Evolutionary conservation across 768 basidiomycete genomes (phyloP), one percentile per base, ranked within the genome.

Genomic region (Vararia minispora): DNA sequence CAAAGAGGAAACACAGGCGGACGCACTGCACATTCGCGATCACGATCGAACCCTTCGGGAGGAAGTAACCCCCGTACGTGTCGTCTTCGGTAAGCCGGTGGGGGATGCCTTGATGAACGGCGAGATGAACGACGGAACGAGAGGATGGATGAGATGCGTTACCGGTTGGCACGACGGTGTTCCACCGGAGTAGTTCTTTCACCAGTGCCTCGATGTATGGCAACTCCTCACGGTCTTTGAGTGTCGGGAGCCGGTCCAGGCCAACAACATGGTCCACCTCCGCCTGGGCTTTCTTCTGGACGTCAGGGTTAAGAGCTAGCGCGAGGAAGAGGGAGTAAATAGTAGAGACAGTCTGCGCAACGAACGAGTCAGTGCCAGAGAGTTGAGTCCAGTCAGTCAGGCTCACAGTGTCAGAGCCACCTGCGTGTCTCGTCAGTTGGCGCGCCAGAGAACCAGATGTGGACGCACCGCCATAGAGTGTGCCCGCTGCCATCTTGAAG

Each of bases 391-490:
- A 4, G n/a, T 33, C 10, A n/a, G 7, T 25, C 13, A 14, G 12
- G 45, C 56, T 39, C 22, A 64, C 62, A 12, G 65, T 66, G 42
- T 65, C 65, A 22, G 59, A 58, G 11, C 62, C 64, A n/a, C 58
- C 64, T 24, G 56, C 43, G 39, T 58, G 62, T 12, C 61, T 41
- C 3, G 53, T n/a, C n/a, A 33, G 13, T 33, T 55, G 3, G 54
- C 23, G 49, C 45, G 7, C 49, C 50, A 56, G 58, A 59, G 38
- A 49, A 59, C 35, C 61, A 43, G 20, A 53, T 39, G 22, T 60
- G 52, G 25, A 55, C 51, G 16, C 51, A 47, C 53, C 16, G 43
- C 32, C 8, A 50, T 52, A n/a, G n/a, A n/a, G n/a, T 18, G 31
- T 10, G 31, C 14, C 31, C 12, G 31, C 31, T 16, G 49, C 23